phyloP scores from a whole-genome alignment of 2,329 filamentous ascomycete genomes.

The Fusarium metavorans region DNA sequence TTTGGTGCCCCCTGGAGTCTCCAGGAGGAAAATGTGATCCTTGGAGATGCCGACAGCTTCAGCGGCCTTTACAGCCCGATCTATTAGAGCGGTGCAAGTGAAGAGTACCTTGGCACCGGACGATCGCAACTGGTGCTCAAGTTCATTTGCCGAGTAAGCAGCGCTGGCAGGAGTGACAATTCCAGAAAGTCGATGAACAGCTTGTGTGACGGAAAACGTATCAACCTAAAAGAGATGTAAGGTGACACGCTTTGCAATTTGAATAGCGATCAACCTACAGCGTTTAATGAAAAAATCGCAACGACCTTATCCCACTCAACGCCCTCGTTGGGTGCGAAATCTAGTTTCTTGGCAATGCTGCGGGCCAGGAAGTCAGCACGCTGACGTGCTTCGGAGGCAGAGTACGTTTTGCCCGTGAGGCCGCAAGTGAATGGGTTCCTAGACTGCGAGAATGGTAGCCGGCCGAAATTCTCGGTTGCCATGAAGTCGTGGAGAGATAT shows the following conservation, averaged over 20 bases:
- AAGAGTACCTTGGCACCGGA: slow-evolving; percentile 77
- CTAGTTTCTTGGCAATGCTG: slow-evolving; percentile 75
- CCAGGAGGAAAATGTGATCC: slow-evolving; percentile 74
- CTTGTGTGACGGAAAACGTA: slow-evolving; percentile 77
- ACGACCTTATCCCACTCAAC: slow-evolving; percentile 85
- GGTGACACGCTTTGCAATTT: background rate
- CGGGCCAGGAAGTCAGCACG: slow-evolving; percentile 77
- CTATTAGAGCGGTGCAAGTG: slow-evolving; percentile 74
- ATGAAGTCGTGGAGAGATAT: slow-evolving; percentile 83
- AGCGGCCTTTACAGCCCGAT: slow-evolving; percentile 72
- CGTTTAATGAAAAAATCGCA: slow-evolving; percentile 81
- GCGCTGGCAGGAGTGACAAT: slow-evolving; percentile 80
- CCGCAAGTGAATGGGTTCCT: slow-evolving; percentile 81
- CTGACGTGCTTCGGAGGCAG: slow-evolving; percentile 70
- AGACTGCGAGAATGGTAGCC: slow-evolving; percentile 71
- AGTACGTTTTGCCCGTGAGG: slow-evolving; percentile 75
- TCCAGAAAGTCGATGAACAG: slow-evolving; percentile 78
- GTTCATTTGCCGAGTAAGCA: slow-evolving; percentile 75
- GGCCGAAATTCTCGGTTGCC: slow-evolving; percentile 59
- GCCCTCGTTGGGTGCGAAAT: slow-evolving; percentile 75
- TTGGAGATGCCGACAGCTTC: slow-evolving; percentile 71
- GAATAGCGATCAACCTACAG: slow-evolving; percentile 59
- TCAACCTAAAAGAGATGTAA: slow-evolving; percentile 67
- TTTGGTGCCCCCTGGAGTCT: slow-evolving; percentile 60
- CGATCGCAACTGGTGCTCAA: slow-evolving; percentile 77